A percentile compares a stretch with the other conserved stretches of the same genome.
phyloP scores from a whole-genome alignment of 441 rosid species.

The Pelargonium cotyledonis region DNA sequence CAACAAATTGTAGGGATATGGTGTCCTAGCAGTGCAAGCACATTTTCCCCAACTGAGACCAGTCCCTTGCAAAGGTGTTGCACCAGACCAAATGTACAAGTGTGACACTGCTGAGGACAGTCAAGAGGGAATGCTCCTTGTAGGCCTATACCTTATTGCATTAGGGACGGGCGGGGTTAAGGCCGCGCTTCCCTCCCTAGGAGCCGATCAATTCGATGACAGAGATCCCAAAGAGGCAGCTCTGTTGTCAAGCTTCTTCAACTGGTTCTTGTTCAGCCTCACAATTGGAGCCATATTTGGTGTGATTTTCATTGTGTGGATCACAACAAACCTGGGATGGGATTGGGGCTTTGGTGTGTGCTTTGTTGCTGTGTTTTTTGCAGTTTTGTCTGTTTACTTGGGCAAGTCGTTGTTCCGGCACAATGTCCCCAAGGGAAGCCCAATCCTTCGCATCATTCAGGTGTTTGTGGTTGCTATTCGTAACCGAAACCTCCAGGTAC shows the following conservation, averaged over 20 bases:
- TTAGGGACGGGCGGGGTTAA: conserved; percentile 51
- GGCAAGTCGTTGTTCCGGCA: conserved; percentile 48
- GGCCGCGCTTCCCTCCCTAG: conserved; percentile 48
- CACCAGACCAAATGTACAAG: conserved; percentile 22
- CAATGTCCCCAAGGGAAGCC: conserved; percentile 44
- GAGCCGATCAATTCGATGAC: conserved; percentile 60
- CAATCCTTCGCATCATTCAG: conserved; percentile 39
- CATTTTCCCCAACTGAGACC: conserved; percentile 44
- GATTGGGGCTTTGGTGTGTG: conserved; percentile 45
- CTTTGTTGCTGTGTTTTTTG: conserved; percentile 30
- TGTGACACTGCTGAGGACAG: conserved; percentile 31
- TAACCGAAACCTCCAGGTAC: conserved; percentile 39
- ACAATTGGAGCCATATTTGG: conserved; percentile 44
- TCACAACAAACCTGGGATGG: conserved; percentile 48
- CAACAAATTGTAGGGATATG: conserved; percentile 38
- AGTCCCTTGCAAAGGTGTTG: conserved; percentile 38
- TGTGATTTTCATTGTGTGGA: conserved; percentile 49
- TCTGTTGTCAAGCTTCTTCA: conserved; percentile 48
- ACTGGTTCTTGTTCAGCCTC: conserved; percentile 58
- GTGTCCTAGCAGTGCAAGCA: conserved; percentile 42
- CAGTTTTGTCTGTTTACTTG: conserved; percentile 29
- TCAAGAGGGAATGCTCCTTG: conserved; percentile 36
- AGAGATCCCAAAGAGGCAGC: conserved; percentile 40
- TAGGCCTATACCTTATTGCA: conserved; percentile 49
- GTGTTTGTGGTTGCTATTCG: conserved; percentile 43